Percentiles rank a stretch among this genome's conserved stretches.
Conservation (phyloP, 2,329 filamentous ascomycete genomes). For the Lasiodiplodia gonubiensis region DNA sequence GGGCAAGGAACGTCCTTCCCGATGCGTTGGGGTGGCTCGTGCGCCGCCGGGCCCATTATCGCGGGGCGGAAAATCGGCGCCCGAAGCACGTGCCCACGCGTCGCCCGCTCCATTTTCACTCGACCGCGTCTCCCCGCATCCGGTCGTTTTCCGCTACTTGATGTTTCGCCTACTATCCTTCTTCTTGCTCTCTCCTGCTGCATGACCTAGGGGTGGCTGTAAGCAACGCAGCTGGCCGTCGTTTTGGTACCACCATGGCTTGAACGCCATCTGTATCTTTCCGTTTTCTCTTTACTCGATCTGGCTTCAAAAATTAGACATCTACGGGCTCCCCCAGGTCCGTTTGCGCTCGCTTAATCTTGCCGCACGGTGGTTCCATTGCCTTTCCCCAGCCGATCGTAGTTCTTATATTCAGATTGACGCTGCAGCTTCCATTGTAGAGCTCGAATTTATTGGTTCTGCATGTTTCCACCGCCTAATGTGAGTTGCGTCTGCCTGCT, state of each 20-base stretch:
- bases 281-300: neutral
- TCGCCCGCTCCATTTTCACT: neutral
- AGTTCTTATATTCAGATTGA: neutral
- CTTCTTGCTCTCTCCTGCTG: neutral
- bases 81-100: constrained; percentile 9
- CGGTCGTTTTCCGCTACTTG: neutral
- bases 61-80: neutral
- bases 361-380: no score
- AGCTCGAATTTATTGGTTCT: neutral
- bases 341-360: no score
- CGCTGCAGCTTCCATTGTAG: neutral
- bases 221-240: neutral
- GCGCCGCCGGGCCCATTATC: neutral
- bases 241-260: neutral
- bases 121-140: neutral
- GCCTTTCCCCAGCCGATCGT: neutral
- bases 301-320: neutral
- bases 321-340: no score
- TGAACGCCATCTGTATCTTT: neutral
- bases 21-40: neutral
- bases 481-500: constrained; percentile 16
- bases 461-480: neutral
- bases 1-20: constrained; percentile 7
- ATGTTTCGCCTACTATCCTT: neutral
- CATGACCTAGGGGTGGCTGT: neutral